Conservation (phyloP, 306 rosid genomes). For the Fragaria vesca region DNA sequence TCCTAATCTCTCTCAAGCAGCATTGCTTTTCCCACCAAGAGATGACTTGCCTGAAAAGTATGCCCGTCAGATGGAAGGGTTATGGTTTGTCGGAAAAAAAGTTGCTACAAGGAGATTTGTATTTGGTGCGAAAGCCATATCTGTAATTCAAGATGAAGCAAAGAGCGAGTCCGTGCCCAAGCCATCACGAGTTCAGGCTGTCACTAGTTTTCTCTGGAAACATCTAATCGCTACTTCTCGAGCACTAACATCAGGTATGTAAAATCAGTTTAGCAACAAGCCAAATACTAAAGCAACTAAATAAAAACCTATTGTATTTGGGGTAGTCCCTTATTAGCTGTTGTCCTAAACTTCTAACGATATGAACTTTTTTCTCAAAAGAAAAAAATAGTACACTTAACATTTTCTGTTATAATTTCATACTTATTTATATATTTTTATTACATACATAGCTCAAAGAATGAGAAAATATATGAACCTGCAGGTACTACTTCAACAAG, state of each 20-base stretch:
- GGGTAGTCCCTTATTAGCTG: too few species aligned
- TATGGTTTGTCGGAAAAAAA: slow-evolving; percentile 13
- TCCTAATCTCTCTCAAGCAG: slow-evolving; percentile 33
- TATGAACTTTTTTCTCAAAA: too few species aligned
- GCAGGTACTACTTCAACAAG: background rate
- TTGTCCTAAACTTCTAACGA: too few species aligned
- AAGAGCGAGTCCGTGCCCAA: slow-evolving; percentile 14
- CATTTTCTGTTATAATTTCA: too few species aligned
- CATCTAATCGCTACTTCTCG: slow-evolving; percentile 25
- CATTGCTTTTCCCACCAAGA: slow-evolving; percentile 33
- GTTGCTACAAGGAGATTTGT: slow-evolving; percentile 40
- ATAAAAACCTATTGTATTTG: too few species aligned
- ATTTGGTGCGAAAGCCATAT: slow-evolving; percentile 27
- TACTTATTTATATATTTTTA: too few species aligned
- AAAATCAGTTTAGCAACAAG: too few species aligned
- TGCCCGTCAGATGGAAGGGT: background rate
- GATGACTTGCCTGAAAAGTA: slow-evolving; percentile 21
- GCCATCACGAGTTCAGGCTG: slow-evolving; percentile 34
- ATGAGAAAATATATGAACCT: too few species aligned
- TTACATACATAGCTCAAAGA: too few species aligned
- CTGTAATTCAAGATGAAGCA: slow-evolving; percentile 20
- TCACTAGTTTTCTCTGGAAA: slow-evolving; percentile 42
- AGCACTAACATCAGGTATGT: background rate
- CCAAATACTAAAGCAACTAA: too few species aligned
- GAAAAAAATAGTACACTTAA: too few species aligned